Evolutionary conservation across 345 rosid species (phyloP).

Genomic region (Alliaria petiolata): DNA sequence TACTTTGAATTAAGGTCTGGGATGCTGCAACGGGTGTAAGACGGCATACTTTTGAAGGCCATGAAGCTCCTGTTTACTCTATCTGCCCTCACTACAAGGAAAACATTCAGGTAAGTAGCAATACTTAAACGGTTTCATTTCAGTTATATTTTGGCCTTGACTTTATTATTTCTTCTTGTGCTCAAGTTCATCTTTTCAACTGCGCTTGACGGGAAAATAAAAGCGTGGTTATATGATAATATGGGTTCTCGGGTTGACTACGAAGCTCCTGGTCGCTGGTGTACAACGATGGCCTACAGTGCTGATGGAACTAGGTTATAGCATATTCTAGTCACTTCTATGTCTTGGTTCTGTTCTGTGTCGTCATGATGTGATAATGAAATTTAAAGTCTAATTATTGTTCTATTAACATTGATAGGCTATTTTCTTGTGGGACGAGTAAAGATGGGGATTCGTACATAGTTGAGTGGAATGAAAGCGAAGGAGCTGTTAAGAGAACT

Average conservation of each 20-base stretch:
- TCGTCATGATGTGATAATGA: background rate
- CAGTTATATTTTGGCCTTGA: slow-evolving; percentile 6
- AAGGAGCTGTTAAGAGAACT: slow-evolving; percentile 77
- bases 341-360: slow-evolving; percentile 8
- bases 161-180: slow-evolving; percentile 28
- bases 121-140: background rate
- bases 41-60: slow-evolving; percentile 81
- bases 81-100: slow-evolving; percentile 87
- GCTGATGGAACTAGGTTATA: slow-evolving; percentile 86
- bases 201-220: slow-evolving; percentile 82
- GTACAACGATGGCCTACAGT: slow-evolving; percentile 93
- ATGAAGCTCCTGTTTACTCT: slow-evolving; percentile 89
- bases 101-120: slow-evolving; percentile 64
- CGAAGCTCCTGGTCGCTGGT: slow-evolving; percentile 93
- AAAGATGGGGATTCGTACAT: slow-evolving; percentile 79
- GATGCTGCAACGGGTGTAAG: slow-evolving; percentile 73
- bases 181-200: slow-evolving; percentile 83
- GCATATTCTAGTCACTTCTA: slow-evolving; percentile 4
- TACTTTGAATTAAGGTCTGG: slow-evolving; percentile 56
- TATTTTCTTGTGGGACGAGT: slow-evolving; percentile 89
- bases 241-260: slow-evolving; percentile 88
- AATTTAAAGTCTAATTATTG: background rate
- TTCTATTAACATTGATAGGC: slow-evolving; percentile 34
- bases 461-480: slow-evolving; percentile 94
- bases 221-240: slow-evolving; percentile 89